Evolutionary conservation across 208 protist genomes (phyloP).

Genomic region (Leishmania guyanensis): DNA sequence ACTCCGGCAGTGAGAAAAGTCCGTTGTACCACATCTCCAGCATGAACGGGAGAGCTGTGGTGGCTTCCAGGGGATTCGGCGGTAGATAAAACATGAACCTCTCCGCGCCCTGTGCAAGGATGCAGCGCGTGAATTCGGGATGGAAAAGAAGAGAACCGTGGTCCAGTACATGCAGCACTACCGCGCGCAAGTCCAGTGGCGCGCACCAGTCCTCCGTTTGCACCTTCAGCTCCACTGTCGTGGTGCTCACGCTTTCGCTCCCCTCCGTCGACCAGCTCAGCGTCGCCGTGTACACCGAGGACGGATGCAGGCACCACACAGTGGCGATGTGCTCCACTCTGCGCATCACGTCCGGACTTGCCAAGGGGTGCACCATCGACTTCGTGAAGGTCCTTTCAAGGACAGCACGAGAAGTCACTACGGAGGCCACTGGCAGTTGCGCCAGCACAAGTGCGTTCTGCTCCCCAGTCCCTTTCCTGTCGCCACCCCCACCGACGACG

Average conservation of each 20-base stretch:
- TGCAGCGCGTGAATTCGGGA: conserved; percentile 52
- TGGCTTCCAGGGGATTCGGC: conserved; percentile 14
- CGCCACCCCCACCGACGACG: not conserved
- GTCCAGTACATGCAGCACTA: conserved; percentile 13
- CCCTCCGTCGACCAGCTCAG: not conserved
- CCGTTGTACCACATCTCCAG: conserved; percentile 53
- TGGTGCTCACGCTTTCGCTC: not conserved
- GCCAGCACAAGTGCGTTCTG: not conserved
- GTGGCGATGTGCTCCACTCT: conserved; percentile 22
- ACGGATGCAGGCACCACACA: conserved; percentile 33
- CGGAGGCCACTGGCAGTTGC: conserved; percentile 15
- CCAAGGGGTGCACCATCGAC: not conserved
- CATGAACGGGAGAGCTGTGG: conserved; percentile 23
- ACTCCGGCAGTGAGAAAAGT: conserved; percentile 59
- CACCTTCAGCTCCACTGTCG: not conserved
- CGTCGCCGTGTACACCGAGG: conserved; percentile 21
- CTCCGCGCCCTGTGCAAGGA: conserved; percentile 31
- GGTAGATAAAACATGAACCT: conserved; percentile 39
- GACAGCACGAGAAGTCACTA: not conserved
- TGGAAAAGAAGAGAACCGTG: conserved; percentile 29
- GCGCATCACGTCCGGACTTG: not conserved
- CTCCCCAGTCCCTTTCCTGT: not conserved
- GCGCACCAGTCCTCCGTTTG: not conserved
- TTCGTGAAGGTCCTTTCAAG: conserved; percentile 2
- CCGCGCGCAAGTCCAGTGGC: conserved; percentile 11